Conservation (phyloP, 768 basidiomycete genomes). For the Dacryopinax primogenitus region DNA sequence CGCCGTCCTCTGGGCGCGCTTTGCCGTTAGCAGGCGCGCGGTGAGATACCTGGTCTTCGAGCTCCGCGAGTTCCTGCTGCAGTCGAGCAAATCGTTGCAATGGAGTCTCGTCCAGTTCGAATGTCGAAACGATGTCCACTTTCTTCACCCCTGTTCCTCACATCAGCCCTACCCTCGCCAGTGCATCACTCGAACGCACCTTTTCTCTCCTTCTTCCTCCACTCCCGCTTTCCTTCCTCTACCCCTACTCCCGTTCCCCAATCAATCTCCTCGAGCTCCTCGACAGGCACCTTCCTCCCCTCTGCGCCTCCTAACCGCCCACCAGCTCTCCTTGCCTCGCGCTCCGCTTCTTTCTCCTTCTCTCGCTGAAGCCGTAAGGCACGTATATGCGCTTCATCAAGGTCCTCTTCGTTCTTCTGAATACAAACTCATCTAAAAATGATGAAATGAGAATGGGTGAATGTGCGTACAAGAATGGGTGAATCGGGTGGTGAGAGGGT, state of each 20-base stretch:
- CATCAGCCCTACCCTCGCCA: slow-evolving; percentile 30
- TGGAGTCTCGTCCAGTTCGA: slow-evolving; percentile 25
- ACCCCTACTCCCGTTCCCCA: background rate
- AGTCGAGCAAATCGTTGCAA: slow-evolving; percentile 34
- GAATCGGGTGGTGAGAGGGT: slow-evolving; percentile 29
- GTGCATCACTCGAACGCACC: background rate
- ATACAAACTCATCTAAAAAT: background rate
- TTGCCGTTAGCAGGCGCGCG: slow-evolving; percentile 41
- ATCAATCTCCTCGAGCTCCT: slow-evolving; percentile 4
- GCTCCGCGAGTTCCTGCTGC: slow-evolving; percentile 61
- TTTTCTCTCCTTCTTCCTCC: background rate
- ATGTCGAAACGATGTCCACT: slow-evolving; percentile 23
- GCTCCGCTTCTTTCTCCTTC: background rate
- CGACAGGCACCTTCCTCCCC: background rate
- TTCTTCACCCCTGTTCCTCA: slow-evolving; percentile 16
- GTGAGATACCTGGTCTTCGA: slow-evolving; percentile 74
- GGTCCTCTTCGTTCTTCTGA: slow-evolving; percentile 3
- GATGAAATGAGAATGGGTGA: background rate
- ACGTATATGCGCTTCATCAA: background rate
- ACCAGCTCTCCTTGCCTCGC: background rate
- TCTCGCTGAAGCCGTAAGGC: background rate
- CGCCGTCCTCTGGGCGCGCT: slow-evolving; percentile 23
- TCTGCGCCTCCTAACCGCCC: background rate
- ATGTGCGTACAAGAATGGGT: background rate
- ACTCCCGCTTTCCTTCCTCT: background rate